phyloP scores from a whole-genome alignment of 441 rosid genomes.

The Gossypium lobatum region DNA sequence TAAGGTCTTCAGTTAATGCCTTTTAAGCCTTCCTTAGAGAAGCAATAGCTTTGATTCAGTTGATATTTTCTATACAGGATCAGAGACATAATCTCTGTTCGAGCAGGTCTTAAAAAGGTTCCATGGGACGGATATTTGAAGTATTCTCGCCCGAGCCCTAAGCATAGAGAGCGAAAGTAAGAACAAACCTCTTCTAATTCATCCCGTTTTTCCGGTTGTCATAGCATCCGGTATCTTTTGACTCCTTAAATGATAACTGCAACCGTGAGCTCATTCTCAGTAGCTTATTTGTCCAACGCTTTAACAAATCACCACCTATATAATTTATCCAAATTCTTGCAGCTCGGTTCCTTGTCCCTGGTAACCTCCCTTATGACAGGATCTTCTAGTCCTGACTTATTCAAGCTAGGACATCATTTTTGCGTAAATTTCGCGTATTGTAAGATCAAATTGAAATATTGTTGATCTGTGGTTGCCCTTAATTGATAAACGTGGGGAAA shows the following conservation, averaged over 20 bases:
- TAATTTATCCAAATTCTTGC: background rate
- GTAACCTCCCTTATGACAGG: background rate
- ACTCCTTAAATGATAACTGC: background rate
- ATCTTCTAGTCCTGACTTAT: background rate
- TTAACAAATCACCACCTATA: background rate
- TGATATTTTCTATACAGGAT: conserved; percentile 47
- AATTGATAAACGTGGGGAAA: background rate
- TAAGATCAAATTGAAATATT: background rate
- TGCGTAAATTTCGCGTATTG: background rate
- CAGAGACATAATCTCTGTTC: conserved; percentile 76
- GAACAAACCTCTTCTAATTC: conserved; percentile 17
- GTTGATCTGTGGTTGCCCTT: background rate
- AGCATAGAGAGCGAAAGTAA: conserved; percentile 94
- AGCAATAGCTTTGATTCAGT: conserved; percentile 6
- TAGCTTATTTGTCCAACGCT: background rate
- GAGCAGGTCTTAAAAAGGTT: conserved; percentile 92
- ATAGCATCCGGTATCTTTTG: background rate
- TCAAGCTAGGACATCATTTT: background rate
- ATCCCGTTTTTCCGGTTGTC: background rate
- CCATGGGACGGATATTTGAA: conserved; percentile 99
- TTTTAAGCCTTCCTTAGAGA: background rate
- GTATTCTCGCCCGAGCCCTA: conserved; percentile 90
- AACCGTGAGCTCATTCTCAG: background rate
- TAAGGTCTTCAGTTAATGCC: background rate
- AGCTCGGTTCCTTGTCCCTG: background rate